phyloP scores from a whole-genome alignment of 2,329 filamentous ascomycete genomes.

The Albophoma yamanashiensis region DNA sequence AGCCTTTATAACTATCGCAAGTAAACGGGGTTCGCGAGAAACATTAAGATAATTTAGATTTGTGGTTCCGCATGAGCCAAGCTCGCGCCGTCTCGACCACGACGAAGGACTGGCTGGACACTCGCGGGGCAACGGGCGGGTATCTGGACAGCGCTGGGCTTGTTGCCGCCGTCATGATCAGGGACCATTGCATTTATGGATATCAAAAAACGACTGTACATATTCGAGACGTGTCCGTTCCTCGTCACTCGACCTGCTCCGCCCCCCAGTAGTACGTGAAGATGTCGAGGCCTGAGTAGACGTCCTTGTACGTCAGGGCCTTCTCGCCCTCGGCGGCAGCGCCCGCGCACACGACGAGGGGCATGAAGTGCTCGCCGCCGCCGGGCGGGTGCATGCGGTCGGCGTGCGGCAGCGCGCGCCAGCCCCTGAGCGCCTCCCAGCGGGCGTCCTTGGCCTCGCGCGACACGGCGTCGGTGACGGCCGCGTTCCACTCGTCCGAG shows the following conservation, averaged over 20 bases:
- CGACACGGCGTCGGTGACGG: conserved; percentile 28
- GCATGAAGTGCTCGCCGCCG: conserved; percentile 49
- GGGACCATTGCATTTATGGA: too few species aligned
- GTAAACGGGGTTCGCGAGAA: too few species aligned
- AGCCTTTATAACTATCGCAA: too few species aligned
- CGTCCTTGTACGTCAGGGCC: conserved; percentile 35
- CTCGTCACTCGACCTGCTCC: conserved; percentile 9
- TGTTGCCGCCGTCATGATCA: too few species aligned
- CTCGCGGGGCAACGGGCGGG: too few species aligned
- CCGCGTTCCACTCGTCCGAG: conserved; percentile 32
- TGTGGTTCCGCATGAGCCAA: too few species aligned
- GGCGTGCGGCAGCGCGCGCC: conserved; percentile 35
- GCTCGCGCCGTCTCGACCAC: too few species aligned
- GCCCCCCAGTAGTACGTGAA: conserved; percentile 45
- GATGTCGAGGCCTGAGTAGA: conserved; percentile 36
- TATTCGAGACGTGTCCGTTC: too few species aligned
- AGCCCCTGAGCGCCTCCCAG: conserved; percentile 28
- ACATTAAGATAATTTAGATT: too few species aligned
- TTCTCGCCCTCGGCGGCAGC: conserved; percentile 32
- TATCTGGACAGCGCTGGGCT: too few species aligned
- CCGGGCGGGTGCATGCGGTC: conserved; percentile 42
- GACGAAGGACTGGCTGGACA: too few species aligned
- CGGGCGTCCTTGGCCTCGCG: conserved; percentile 23
- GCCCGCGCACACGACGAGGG: conserved; percentile 45
- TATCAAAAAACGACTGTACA: too few species aligned